Conservation (phyloP, 139 green algal species). For the Ettlia oleoabundans region DNA sequence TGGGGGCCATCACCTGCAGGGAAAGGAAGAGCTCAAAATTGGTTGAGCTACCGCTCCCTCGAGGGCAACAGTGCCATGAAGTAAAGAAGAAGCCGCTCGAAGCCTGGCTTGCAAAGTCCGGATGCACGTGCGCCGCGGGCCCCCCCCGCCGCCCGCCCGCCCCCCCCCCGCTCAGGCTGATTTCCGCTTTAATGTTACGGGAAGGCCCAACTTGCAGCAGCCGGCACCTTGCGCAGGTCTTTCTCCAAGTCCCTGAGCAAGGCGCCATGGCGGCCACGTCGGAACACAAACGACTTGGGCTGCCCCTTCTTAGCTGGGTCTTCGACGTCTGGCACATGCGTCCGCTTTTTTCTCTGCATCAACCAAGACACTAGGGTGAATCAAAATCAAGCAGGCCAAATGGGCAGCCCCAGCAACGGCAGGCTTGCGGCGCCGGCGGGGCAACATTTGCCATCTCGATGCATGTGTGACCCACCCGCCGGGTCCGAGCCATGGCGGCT, state of each 20-base stretch:
- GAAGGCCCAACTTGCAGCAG: background rate
- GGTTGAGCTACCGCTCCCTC: no score
- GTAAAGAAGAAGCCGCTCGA: no score
- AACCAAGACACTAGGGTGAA: background rate
- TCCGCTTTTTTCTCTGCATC: conserved; percentile 87
- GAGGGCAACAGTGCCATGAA: no score
- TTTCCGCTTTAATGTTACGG: background rate
- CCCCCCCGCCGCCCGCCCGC: no score
- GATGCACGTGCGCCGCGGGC: no score
- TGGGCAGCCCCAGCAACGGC: background rate
- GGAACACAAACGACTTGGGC: conserved; percentile 89
- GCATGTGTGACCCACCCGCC: conserved; percentile 42
- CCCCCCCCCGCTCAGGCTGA: no score
- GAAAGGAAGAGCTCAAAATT: background rate
- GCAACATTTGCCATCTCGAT: background rate
- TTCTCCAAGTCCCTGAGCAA: conserved; percentile 83
- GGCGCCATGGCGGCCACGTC: conserved; percentile 71
- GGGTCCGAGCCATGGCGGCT: conserved; percentile 49
- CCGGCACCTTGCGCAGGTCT: conserved; percentile 78
- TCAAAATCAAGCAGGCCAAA: no score
- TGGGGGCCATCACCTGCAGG: conserved; percentile 82
- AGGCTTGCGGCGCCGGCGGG: background rate
- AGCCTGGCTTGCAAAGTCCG: no score
- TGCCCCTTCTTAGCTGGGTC: conserved; percentile 70
- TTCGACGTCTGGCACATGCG: conserved; percentile 64